Evolutionary conservation across 176 grass and related monocot species (phyloP), one percentile per base, ranked within the genome.

Genomic region (Rhynchospora tenuis): DNA sequence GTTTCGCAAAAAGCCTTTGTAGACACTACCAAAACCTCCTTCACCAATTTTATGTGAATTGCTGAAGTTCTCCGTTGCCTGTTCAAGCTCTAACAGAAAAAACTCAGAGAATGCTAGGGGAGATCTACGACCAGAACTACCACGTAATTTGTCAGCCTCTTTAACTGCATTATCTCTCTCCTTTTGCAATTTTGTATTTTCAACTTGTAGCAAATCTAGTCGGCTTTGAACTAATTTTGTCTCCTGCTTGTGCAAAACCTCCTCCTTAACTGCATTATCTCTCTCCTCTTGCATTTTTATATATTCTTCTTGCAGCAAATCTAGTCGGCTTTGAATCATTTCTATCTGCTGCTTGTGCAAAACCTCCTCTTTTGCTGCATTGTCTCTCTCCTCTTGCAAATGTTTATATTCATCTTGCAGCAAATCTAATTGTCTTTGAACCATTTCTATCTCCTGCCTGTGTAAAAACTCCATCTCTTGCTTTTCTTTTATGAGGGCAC

Each of bases 21-120:
- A 94, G 26, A 94, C 90, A 38, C 54, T 71, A 56, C 90, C 90
- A 83, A 83, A 92, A 81, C 92, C 92, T 47, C 92, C 90, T 85
- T 81, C 60, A 11, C 90, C 92, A 6, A 92, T 92, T 47, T 83
- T 88, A 19, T 33, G 81, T 27, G 81, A 84, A 38, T 59, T 16
- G 50, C 70, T 85, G 57, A 94, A 94, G 69, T 81, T 86, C 64
- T 88, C 55, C 20, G 92, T 92, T 61, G 92, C 90, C 79, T 88
- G 73, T 33, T 92, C 57, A 64, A 94, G 65, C 57, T 94, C 90
- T 46, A 23, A 42, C 29, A 85, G 58, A 29, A 87, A 83, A 80
- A 90, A 92, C 27, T 88, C 81, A 29, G 80, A 82, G 62, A 63
- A 82, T 44, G 44, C 47, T 70, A 31, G 11, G 81, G 28, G 10